Percentiles rank a stretch among this genome's conserved stretches.
Evolutionary conservation across 495 filamentous ascomycete species (phyloP).

Genomic region (Articulospora tetracladia): DNA sequence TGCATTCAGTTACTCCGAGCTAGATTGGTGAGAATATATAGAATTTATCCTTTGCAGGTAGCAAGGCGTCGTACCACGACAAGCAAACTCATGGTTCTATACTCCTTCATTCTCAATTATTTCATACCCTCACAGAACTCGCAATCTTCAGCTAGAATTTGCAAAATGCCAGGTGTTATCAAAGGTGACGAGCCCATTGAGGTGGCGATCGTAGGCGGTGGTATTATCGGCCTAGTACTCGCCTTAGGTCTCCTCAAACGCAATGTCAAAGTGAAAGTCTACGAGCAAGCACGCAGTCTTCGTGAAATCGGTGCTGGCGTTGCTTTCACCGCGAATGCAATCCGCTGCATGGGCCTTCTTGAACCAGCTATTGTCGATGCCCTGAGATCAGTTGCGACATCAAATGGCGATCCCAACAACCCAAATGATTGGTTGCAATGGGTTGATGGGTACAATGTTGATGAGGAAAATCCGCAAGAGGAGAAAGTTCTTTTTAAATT

Average conservation of each 20-base stretch:
- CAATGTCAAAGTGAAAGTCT: conserved; percentile 44
- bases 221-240: conserved; percentile 55
- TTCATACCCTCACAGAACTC: too few species aligned
- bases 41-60: too few species aligned
- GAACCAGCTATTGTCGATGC: conserved; percentile 29
- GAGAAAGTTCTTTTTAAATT: conserved; percentile 27
- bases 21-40: too few species aligned
- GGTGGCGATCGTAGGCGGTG: conserved; percentile 57
- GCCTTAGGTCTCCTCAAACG: conserved; percentile 51
- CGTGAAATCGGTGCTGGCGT: conserved; percentile 58
- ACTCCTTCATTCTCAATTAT: too few species aligned
- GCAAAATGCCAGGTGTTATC: not conserved
- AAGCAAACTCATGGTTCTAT: too few species aligned
- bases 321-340: conserved; percentile 56
- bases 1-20: too few species aligned
- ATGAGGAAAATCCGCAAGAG: conserved; percentile 14
- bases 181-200: not conserved
- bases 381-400: not conserved
- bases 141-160: not conserved
- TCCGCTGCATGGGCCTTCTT: conserved; percentile 48
- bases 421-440: conserved; percentile 28
- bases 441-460: conserved; percentile 33
- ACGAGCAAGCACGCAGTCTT: conserved; percentile 49
- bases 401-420: not conserved
- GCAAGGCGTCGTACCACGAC: too few species aligned